phyloP scores from a whole-genome alignment of 225 moss, liverwort and hornwort species.

The Pleurozium schreberi region DNA sequence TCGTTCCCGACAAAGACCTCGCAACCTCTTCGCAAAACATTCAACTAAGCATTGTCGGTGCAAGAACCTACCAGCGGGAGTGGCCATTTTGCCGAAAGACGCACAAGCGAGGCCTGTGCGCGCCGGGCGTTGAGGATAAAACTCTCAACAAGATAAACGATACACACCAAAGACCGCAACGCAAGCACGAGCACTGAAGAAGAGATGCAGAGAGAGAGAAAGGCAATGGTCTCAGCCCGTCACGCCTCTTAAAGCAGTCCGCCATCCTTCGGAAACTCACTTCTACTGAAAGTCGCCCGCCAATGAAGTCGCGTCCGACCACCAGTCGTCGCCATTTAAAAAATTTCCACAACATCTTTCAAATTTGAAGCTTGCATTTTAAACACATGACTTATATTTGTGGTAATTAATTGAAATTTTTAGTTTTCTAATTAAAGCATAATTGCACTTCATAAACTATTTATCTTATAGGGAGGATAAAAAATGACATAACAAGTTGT shows the following conservation, averaged over 20 bases:
- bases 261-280: background rate
- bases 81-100: constrained; percentile 21
- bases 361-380: background rate
- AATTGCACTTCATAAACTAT: background rate
- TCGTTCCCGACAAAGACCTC: background rate
- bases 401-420: background rate
- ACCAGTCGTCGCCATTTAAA: background rate
- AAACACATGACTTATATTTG: background rate
- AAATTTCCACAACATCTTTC: background rate
- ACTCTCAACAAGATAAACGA: background rate
- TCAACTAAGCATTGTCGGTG: background rate
- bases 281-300: background rate
- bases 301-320: background rate
- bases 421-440: background rate
- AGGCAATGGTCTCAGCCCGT: background rate
- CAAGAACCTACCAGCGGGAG: constrained; percentile 25
- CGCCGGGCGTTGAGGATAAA: background rate
- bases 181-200: background rate
- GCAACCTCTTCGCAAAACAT: background rate
- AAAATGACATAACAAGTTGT: background rate
- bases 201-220: background rate
- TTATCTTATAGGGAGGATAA: too few species aligned
- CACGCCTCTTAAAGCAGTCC: constrained; percentile 12
- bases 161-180: background rate
- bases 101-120: background rate